Evolutionary conservation across 1,284 basidiomycete species (phyloP).

Genomic region (Irpex lacteus): DNA sequence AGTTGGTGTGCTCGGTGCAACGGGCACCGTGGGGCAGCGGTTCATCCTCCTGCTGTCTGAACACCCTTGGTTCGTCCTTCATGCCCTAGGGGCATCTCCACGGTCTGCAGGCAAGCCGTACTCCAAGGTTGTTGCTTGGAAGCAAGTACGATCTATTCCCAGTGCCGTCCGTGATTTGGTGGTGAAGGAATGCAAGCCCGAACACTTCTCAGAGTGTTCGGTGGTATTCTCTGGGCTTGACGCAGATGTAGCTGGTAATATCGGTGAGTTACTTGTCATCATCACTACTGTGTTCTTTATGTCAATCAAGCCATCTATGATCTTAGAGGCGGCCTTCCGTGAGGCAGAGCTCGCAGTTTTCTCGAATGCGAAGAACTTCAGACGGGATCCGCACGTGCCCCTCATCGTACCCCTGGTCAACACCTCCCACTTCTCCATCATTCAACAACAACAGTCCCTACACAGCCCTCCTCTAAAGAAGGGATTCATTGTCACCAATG

Average conservation of each 20-base stretch:
- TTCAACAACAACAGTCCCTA: slow-evolving; percentile 77
- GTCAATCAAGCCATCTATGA: slow-evolving; percentile 7
- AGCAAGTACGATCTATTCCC: slow-evolving; percentile 84
- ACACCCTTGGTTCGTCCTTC: slow-evolving; percentile 91
- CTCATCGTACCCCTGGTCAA: slow-evolving; percentile 98
- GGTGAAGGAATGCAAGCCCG: slow-evolving; percentile 79
- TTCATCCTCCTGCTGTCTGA: slow-evolving; percentile 88
- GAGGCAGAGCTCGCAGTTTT: slow-evolving; percentile 90
- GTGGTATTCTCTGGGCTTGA: slow-evolving; percentile 96
- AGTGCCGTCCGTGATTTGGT: slow-evolving; percentile 61
- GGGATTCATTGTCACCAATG: slow-evolving; percentile 98
- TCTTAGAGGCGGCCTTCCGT: slow-evolving; percentile 82
- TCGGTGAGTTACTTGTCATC: slow-evolving; percentile 58
- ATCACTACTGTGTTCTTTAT: slow-evolving; percentile 1
- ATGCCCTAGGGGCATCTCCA: slow-evolving; percentile 86
- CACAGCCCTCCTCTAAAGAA: slow-evolving; percentile 73
- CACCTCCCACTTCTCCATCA: slow-evolving; percentile 81
- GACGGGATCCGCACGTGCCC: slow-evolving; percentile 92
- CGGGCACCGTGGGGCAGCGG: slow-evolving; percentile 93
- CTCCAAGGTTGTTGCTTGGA: slow-evolving; percentile 82
- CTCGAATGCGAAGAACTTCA: slow-evolving; percentile 97
- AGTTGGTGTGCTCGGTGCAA: slow-evolving; percentile 94
- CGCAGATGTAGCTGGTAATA: slow-evolving; percentile 91
- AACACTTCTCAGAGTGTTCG: slow-evolving; percentile 79
- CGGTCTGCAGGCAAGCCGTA: slow-evolving; percentile 90